Conservation (phyloP, 2,329 filamentous ascomycete genomes). For the Helotiales sp. region DNA sequence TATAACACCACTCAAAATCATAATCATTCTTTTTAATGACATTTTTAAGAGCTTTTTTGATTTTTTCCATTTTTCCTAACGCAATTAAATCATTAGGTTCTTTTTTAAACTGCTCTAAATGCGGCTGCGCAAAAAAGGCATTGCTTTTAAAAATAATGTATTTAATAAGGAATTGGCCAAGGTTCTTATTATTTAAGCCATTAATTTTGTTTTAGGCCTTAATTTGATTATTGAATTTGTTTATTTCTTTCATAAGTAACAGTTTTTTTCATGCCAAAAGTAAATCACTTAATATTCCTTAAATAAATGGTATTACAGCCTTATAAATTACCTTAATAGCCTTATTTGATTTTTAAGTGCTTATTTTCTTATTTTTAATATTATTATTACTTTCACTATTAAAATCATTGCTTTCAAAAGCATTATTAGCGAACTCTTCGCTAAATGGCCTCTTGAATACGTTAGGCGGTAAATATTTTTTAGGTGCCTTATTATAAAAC, state of each 20-base stretch:
- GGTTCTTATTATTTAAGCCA: not conserved
- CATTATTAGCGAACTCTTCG: not conserved
- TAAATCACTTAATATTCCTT: not conserved
- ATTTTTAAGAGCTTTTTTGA: not conserved
- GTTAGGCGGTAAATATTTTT: not conserved
- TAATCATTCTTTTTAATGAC: not conserved
- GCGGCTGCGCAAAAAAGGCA: not conserved
- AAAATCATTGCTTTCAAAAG: not conserved
- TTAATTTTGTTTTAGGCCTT: not conserved
- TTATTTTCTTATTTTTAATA: not conserved
- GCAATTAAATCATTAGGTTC: not conserved
- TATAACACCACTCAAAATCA: not conserved
- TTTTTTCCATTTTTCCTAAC: not conserved
- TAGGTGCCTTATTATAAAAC: not conserved
- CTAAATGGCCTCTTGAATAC: not conserved
- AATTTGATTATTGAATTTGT: not conserved
- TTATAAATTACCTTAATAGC: not conserved
- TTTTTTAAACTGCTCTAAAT: not conserved
- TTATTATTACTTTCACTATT: not conserved
- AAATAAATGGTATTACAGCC: not conserved
- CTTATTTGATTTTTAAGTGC: not conserved
- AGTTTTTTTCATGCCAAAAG: not conserved
- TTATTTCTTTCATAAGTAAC: not conserved
- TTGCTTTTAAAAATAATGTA: constrained; percentile 2
- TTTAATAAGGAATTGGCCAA: not conserved